Evolutionary conservation across 257 asterid genomes (phyloP).

Genomic region (Striga asiatica): DNA sequence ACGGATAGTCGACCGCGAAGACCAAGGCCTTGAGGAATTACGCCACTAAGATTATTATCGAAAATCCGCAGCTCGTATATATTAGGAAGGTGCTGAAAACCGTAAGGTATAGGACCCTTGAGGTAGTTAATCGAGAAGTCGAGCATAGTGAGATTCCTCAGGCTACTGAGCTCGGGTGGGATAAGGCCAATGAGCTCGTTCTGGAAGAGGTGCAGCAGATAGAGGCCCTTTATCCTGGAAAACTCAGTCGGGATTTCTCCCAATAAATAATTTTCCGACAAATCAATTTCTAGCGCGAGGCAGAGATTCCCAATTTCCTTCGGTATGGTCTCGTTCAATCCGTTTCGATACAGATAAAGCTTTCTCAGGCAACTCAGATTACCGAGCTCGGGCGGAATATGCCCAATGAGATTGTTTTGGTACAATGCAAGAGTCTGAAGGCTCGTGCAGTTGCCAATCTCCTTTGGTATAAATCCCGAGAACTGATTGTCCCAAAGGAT

Average conservation of each 20-base stretch:
- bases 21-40: slow-evolving; percentile 71
- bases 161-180: slow-evolving; percentile 53
- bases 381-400: slow-evolving; percentile 63
- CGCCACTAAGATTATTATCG: slow-evolving; percentile 52
- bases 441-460: slow-evolving; percentile 57
- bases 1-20: slow-evolving; percentile 66
- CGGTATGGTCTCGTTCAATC: slow-evolving; percentile 72
- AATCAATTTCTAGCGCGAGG: slow-evolving; percentile 48
- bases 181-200: slow-evolving; percentile 68
- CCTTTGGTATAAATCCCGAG: slow-evolving; percentile 62
- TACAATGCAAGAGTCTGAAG: slow-evolving; percentile 62
- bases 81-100: slow-evolving; percentile 51
- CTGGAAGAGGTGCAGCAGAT: slow-evolving; percentile 53
- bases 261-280: slow-evolving; percentile 61
- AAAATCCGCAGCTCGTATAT: slow-evolving; percentile 68
- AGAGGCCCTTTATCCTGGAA: slow-evolving; percentile 34
- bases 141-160: slow-evolving; percentile 53
- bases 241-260: slow-evolving; percentile 74
- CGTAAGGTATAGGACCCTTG: slow-evolving; percentile 78
- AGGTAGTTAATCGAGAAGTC: slow-evolving; percentile 71
- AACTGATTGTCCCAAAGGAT: slow-evolving; percentile 73
- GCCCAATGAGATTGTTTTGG: slow-evolving; percentile 64
- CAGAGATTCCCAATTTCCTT: slow-evolving; percentile 72
- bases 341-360: slow-evolving; percentile 64
- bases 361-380: slow-evolving; percentile 27